Conservation (phyloP, 345 rosid genomes). For the Melaleuca quinquenervia region DNA sequence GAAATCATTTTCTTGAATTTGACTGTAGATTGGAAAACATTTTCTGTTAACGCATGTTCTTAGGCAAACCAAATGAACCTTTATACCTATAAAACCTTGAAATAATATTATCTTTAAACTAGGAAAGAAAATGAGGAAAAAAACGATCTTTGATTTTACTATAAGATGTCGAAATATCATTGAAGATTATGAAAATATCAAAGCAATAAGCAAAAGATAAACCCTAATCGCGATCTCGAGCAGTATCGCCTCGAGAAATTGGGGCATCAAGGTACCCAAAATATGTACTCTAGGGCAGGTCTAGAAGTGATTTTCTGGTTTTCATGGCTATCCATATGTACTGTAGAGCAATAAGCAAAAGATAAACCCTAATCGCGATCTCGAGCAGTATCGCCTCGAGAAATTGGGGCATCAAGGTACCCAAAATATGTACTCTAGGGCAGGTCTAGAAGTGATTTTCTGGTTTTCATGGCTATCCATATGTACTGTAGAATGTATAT, state of each 20-base stretch:
- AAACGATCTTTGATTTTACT: not conserved
- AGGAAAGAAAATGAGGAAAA: not conserved
- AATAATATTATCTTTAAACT: not conserved
- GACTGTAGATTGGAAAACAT: too few relatives aligned
- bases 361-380: not conserved
- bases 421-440: not conserved
- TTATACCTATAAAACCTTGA: not conserved
- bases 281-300: not conserved
- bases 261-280: too few relatives aligned
- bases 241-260: not conserved
- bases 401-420: not conserved
- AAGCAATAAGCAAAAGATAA: not conserved
- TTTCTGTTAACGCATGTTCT: too few relatives aligned
- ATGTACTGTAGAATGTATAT: not conserved
- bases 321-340: not conserved
- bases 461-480: not conserved
- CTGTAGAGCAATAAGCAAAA: rapidly evolving
- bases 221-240: not conserved
- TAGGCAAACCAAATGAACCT: too few relatives aligned
- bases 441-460: not conserved
- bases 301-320: not conserved
- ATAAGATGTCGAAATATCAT: not conserved
- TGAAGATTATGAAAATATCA: not conserved
- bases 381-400: not conserved
- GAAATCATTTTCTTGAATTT: too few relatives aligned